Base-by-base conservation (phyloP, 306 rosid genomes). In the Malus orientalis region DNA sequence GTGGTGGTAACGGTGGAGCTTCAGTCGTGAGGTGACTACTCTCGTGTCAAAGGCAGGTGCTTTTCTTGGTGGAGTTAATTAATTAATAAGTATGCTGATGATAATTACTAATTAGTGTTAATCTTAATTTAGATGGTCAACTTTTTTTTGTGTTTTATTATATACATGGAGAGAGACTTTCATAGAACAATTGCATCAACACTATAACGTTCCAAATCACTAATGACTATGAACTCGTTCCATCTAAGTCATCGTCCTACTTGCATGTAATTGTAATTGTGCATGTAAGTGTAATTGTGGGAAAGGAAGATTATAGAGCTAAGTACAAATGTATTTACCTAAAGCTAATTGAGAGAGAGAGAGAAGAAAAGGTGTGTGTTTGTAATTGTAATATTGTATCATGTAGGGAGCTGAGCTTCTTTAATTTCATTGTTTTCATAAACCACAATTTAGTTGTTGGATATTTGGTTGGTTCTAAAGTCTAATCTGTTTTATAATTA, bases 41-140 rank as follows among this genome's bases (percentile, higher is more conserved):
- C 44, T 16, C 76, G 84, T 69, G 82, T 76, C 81, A 73, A 81
- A 81, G 85, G 85, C 84, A 80, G 83, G 74, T 72, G 63, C 11
- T 23, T 44, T 38, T 40, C 47, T 61, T 8, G 18, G 53, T 62
- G 59, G 80, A 19, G 25, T 73, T 40, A 71, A 14, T 73, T 40
- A 71, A 14, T 33, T 11, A 44, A 18, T 27, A 11, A 62, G 15
- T 12, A 38, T 53, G 55, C 32, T 42, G 18, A 67, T 42, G 27
- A 27, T 68, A 73, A 49, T 23, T 10, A 38, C 42, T 38, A 9
- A 22, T 60, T 8, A 25, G 22, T 81, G 68, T 61, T 61, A 61
- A 58, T 75, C 36, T 69, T 59, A 15, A 49, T 27, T 77, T 58
- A 38, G 71, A n/a, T 32, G 47, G 32, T 70, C 20, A 58, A 27